These are phyloP conservation scores for Nemania sp. DNA, from an alignment of 2,329 filamentous ascomycete species.

Conservation along the genomic window DNA sequence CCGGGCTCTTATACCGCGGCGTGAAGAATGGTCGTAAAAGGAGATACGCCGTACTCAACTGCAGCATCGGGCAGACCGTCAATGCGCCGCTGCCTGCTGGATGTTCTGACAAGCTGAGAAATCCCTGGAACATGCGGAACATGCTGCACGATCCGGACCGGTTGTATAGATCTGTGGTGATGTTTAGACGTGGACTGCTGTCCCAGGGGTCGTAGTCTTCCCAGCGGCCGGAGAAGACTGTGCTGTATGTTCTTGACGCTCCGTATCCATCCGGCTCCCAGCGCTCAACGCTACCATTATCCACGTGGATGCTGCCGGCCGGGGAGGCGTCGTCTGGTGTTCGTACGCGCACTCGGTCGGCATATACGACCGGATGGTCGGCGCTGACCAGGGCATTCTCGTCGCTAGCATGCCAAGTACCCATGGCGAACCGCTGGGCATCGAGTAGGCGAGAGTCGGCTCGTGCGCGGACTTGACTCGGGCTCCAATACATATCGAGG, in stretches of 20 bases:
- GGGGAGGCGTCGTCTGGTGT: slow-evolving; percentile 70
- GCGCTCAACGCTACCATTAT: slow-evolving; percentile 74
- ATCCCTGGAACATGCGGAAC: slow-evolving; percentile 90
- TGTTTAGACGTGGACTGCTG: slow-evolving; percentile 66
- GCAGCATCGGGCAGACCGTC: slow-evolving; percentile 76
- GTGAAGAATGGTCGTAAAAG: slow-evolving; percentile 84
- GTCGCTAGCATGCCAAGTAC: slow-evolving; percentile 61
- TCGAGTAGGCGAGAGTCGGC: slow-evolving; percentile 64
- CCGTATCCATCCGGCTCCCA: slow-evolving; percentile 75
- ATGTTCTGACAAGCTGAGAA: slow-evolving; percentile 75
- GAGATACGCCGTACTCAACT: slow-evolving; percentile 76
- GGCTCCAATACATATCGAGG: slow-evolving; percentile 75
- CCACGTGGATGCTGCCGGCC: slow-evolving; percentile 71
- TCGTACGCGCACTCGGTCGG: slow-evolving; percentile 71
- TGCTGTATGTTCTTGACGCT: slow-evolving; percentile 67
- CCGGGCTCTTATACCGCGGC: slow-evolving; percentile 46
- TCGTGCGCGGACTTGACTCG: slow-evolving; percentile 67
- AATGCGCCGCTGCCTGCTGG: slow-evolving; percentile 76
- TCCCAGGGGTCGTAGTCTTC: slow-evolving; percentile 84
- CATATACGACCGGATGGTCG: slow-evolving; percentile 65
- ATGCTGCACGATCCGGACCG: slow-evolving; percentile 80
- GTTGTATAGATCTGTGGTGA: slow-evolving; percentile 76
- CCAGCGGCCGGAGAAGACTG: slow-evolving; percentile 76
- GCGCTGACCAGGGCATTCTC: slow-evolving; percentile 52
- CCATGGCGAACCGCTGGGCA: slow-evolving; percentile 65